Percentiles rank a stretch among this genome's conserved stretches.
Conservation (phyloP, 306 rosid species). For the Trifolium pratense region DNA sequence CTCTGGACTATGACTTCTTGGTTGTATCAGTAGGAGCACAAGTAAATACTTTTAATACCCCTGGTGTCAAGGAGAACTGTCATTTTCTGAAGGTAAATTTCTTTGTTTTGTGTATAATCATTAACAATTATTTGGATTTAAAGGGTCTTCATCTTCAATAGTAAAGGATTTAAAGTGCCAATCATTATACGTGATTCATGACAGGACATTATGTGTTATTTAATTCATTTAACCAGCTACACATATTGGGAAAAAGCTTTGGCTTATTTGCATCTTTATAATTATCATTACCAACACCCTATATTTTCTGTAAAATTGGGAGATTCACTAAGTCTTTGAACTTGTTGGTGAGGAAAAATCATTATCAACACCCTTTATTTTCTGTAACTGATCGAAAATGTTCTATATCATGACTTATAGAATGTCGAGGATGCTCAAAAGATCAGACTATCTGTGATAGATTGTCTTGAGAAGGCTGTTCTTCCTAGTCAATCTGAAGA, state of each 20-base stretch:
- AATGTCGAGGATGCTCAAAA: slow-evolving; percentile 93
- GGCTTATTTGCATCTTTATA: slow-evolving; percentile 10
- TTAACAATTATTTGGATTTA: neutral
- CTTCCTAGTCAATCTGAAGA: slow-evolving; percentile 83
- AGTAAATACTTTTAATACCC: slow-evolving; percentile 92
- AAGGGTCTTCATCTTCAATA: neutral
- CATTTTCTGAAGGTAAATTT: slow-evolving; percentile 82
- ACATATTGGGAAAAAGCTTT: neutral
- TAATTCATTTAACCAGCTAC: neutral
- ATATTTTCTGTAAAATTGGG: too few species aligned
- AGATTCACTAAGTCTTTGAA: slow-evolving; percentile 26
- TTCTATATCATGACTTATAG: slow-evolving; percentile 50
- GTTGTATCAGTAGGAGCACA: slow-evolving; percentile 85
- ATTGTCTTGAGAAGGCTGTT: slow-evolving; percentile 89
- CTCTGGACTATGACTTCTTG: slow-evolving; percentile 84
- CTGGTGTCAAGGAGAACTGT: slow-evolving; percentile 88
- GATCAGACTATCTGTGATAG: slow-evolving; percentile 79
- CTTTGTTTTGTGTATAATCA: slow-evolving; percentile 4
- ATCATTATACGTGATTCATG: too few species aligned
- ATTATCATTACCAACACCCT: too few species aligned
- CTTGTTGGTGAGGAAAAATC: slow-evolving; percentile 9
- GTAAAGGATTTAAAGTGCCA: too few species aligned
- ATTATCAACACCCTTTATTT: slow-evolving; percentile 7
- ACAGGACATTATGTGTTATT: neutral
- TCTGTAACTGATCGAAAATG: slow-evolving; percentile 17